Base-by-base conservation (phyloP, 139 green algal genomes). In the Chloropicon primus region DNA sequence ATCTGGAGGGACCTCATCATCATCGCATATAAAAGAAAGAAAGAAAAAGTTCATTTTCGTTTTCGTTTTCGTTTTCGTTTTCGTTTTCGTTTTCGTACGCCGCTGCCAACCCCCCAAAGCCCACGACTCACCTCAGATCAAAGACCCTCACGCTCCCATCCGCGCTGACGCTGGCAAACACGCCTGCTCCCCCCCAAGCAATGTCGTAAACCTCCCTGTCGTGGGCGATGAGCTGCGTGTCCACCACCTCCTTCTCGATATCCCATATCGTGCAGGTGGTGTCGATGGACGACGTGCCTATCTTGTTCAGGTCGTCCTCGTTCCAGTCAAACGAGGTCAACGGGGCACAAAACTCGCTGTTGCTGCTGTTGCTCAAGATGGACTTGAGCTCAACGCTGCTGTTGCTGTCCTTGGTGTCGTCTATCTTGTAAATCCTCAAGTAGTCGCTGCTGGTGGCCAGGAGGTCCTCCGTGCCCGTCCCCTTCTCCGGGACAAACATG, bases 241-340 rank as follows among this genome's bases (percentile, higher is more conserved):
- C 93, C 71, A 97, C 91, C 74, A 91, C 79, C 74, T 84, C 76
- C 24, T 86, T 82, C 87, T 97, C 94, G 21, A 98, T 92, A 74
- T 98, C 93, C 95, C 95, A 99, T 27, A 99, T 94, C 1, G 93
- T 98, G 87, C 91, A 96, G 2, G 93, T 97, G 24, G 92, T 97
- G 88, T 98, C 95, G 25, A 97, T 97, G 81, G 85, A 93, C 28
- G 84, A 89, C n/a, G 95, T 97, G 41, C 89, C 94, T 2, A 99
- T 53, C 22, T 88, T 87, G 74, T 89, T 89, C 0, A 90, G 85
- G 77, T 98, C 91, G 1, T 82, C 84, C 73, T 97, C 92, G 79
- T 96, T 97, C 95, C 95, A 99, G 81, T 99, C 95, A 81, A 99
- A 98, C 1, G 91, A 96, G 0, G 95, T 99, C 26, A 99, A 79